Base-by-base conservation (phyloP, 2,329 filamentous ascomycete species). In the Ceratocystis alfenasii region DNA sequence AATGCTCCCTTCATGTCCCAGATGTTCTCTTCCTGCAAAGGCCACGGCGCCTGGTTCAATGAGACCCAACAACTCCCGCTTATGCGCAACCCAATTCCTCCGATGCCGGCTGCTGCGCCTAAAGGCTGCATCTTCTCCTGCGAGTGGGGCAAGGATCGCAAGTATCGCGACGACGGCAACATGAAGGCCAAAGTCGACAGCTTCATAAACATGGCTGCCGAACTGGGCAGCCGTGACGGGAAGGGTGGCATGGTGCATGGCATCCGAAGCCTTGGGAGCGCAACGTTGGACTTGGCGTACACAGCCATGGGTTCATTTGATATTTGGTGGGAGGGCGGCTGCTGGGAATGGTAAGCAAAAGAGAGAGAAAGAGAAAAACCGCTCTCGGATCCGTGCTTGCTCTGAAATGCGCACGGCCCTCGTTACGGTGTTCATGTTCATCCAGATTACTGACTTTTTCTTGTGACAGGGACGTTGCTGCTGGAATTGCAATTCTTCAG, bases 321-420 rank as follows among this genome's bases (percentile, higher is more conserved):
- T 74, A 89, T 90, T 10, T 90, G 88, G 87, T 91, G 87, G 87
- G 87, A 91, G 72, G 88, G 87, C 2, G 87, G 87, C 0, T 90
- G 87, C 71, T 90, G 87, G 87, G 88, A 90, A 74, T 91, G 88
- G 85, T 86, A 70, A 69, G 79, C 73, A 15, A 17, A 55, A 28
- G 48, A 25, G 22, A 53, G 8, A 50, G 22, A 15, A 1, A 15
- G 7, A 28, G 20, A 28, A 22, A 30, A 28, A 25, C 50, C 50
- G 50, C 28, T 55, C 28, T 55, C 3, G 2, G 20, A 55, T 6
- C 25, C 10, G 50, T 55, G 50, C 50, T 25, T 12, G 12, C 20
- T 15, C 3, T 25, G n/a, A 22, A 15, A 8, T 15, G 10, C 25
- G 25, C 20, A 55, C 50, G 50, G 1, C 25, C 20, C 12, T 28